phyloP scores from a whole-genome alignment of 495 filamentous ascomycete genomes.

The Chlorociboria aeruginascens region DNA sequence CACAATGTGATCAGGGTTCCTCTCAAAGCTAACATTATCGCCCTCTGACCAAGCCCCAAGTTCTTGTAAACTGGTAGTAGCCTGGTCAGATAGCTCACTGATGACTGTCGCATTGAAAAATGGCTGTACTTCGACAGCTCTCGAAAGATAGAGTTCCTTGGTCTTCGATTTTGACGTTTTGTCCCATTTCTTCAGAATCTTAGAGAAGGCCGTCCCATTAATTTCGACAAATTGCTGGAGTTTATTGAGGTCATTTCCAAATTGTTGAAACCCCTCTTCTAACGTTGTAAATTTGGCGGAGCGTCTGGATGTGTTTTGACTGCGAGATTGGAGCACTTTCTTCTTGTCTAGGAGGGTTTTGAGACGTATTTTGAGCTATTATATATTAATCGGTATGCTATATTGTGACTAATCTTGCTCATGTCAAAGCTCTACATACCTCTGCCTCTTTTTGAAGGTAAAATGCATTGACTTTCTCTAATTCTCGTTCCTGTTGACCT shows the following conservation, averaged over 20 bases:
- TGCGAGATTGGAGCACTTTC: constrained; percentile 68
- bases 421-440: constrained; percentile 37
- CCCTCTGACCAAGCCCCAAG: constrained; percentile 95
- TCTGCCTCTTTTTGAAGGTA: constrained; percentile 98
- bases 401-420: background rate
- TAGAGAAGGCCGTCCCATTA: constrained; percentile 93
- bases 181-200: constrained; percentile 99
- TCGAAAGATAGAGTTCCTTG: constrained; percentile 91
- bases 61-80: constrained; percentile 83
- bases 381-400: background rate
- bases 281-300: constrained; percentile 87
- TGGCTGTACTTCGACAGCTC: constrained; percentile 93
- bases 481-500: constrained; percentile 67
- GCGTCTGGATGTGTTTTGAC: constrained; percentile 59
- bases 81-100: constrained; percentile 90
- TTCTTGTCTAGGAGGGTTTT: constrained; percentile 93
- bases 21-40: constrained; percentile 73
- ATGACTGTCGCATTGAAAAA: constrained; percentile 97
- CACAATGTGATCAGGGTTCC: constrained; percentile 49
- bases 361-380: constrained; percentile 79
- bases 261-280: constrained; percentile 93
- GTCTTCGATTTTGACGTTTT: constrained; percentile 98
- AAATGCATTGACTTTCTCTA: constrained; percentile 97
- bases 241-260: constrained; percentile 91
- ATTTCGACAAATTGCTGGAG: constrained; percentile 97